Conservation (phyloP, 1,284 basidiomycete genomes). For the Farysia itapuensis region DNA sequence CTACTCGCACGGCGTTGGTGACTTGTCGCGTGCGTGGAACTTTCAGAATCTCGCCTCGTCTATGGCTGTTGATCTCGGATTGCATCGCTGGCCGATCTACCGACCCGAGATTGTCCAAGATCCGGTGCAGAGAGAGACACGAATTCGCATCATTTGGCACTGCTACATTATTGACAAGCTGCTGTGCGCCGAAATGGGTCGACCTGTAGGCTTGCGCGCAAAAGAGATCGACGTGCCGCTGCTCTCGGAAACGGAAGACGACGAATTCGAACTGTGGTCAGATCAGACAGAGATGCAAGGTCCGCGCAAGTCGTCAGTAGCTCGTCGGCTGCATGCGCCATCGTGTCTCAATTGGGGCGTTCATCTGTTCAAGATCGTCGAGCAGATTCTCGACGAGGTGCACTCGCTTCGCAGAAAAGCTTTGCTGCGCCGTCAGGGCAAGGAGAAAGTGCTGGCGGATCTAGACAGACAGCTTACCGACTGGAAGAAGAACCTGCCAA, state of each 20-base stretch:
- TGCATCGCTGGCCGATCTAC: constrained; percentile 58
- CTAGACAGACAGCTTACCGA: constrained; percentile 42
- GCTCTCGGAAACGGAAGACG: constrained; percentile 60
- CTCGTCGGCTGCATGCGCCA: constrained; percentile 34
- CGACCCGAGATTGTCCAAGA: constrained; percentile 42
- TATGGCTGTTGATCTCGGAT: constrained; percentile 62
- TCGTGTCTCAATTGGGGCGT: constrained; percentile 48
- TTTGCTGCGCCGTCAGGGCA: constrained; percentile 37
- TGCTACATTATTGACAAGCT: constrained; percentile 62
- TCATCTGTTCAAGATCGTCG: constrained; percentile 48
- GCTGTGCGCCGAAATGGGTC: constrained; percentile 61
- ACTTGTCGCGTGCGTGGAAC: constrained; percentile 61
- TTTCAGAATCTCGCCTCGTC: constrained; percentile 60
- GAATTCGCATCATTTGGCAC: constrained; percentile 62
- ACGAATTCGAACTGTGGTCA: constrained; percentile 62
- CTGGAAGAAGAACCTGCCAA: constrained; percentile 39
- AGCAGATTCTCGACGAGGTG: constrained; percentile 44
- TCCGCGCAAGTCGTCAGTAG: not conserved
- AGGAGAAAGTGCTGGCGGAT: constrained; percentile 33
- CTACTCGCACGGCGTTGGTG: constrained; percentile 62
- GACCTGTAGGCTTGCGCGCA: constrained; percentile 60
- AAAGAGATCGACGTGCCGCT: constrained; percentile 60
- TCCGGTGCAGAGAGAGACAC: constrained; percentile 54
- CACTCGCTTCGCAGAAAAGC: constrained; percentile 52
- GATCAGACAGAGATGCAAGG: constrained; percentile 40